A percentile compares a stretch with the other conserved stretches of the same genome.
These are phyloP conservation scores for Sophora flavescens DNA, from an alignment of 306 rosid species.

Conservation along the genomic window DNA sequence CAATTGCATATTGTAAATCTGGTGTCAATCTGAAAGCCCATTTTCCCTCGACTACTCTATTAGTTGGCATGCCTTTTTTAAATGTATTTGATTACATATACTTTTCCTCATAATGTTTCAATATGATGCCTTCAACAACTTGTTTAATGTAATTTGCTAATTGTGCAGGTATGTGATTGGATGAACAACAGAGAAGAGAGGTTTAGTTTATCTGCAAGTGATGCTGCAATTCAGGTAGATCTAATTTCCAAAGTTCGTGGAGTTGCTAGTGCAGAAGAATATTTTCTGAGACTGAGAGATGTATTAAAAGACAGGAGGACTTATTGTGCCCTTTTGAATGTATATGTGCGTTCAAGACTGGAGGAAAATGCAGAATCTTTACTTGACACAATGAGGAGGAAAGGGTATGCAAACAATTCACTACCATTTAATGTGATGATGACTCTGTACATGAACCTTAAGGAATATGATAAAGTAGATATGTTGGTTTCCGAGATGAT, in stretches of 20 bases:
- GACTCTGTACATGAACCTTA: slow-evolving; percentile 90
- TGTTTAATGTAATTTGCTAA: slow-evolving; percentile 19
- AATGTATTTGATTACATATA: slow-evolving; percentile 10
- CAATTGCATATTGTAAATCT: neutral
- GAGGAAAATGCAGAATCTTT: slow-evolving; percentile 84
- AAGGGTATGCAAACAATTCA: slow-evolving; percentile 66
- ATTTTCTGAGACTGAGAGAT: slow-evolving; percentile 65
- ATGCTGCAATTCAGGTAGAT: slow-evolving; percentile 89
- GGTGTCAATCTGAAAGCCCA: slow-evolving; percentile 1
- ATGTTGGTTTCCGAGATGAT: slow-evolving; percentile 77
- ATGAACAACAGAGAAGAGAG: slow-evolving; percentile 84
- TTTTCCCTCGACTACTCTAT: neutral
- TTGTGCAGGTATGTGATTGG: slow-evolving; percentile 88
- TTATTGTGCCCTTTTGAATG: slow-evolving; percentile 87
- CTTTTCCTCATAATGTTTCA: slow-evolving; percentile 31
- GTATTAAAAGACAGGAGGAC: slow-evolving; percentile 72
- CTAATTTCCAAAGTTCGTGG: slow-evolving; percentile 83
- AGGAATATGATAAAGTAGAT: slow-evolving; percentile 83
- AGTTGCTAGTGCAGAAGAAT: slow-evolving; percentile 75
- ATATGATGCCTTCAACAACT: slow-evolving; percentile 5
- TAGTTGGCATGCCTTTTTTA: slow-evolving; percentile 16
- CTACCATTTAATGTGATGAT: slow-evolving; percentile 95
- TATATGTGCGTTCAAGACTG: slow-evolving; percentile 64
- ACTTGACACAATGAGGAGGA: slow-evolving; percentile 77
- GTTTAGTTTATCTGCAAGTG: slow-evolving; percentile 77